Evolutionary conservation across 2,329 filamentous ascomycete species (phyloP).

Genomic region (Aureobasidium leucospermi): DNA sequence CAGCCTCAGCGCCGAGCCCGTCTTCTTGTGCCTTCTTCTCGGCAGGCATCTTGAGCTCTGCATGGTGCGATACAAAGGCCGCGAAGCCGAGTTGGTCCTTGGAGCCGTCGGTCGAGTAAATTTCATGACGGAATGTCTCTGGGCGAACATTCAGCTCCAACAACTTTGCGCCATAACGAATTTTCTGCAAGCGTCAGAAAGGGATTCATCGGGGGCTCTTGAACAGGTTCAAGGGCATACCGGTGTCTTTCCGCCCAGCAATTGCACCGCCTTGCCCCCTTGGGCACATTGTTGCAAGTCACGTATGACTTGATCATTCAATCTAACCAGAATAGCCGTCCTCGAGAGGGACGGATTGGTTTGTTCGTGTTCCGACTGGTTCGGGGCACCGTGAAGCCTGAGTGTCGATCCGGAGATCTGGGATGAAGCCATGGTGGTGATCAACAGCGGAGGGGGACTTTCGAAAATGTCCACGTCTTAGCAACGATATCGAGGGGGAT

Average conservation of each 20-base stretch:
- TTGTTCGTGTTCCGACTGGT: constrained; percentile 12
- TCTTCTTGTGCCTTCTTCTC: constrained; percentile 49
- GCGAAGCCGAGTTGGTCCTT: constrained; percentile 47
- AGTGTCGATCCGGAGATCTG: constrained; percentile 13
- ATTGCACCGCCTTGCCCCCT: constrained; percentile 23
- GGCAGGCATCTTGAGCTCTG: constrained; percentile 31
- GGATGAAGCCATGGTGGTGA: constrained; percentile 12
- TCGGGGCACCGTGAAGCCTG: constrained; percentile 22
- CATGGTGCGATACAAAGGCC: constrained; percentile 50
- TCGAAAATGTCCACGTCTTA: not conserved
- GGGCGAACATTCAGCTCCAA: constrained; percentile 47
- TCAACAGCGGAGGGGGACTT: not conserved
- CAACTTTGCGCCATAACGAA: constrained; percentile 51
- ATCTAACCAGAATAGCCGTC: constrained; percentile 25
- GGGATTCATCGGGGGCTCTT: not conserved
- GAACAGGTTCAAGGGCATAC: constrained; percentile 21
- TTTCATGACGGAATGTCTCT: constrained; percentile 49
- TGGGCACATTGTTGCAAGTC: constrained; percentile 27
- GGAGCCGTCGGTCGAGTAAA: constrained; percentile 43
- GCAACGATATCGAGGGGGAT: not conserved
- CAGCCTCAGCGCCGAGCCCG: constrained; percentile 51
- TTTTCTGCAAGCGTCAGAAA: constrained; percentile 33
- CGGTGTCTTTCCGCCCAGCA: constrained; percentile 27
- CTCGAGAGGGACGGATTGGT: constrained; percentile 3
- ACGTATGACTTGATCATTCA: constrained; percentile 25